Evolutionary conservation across 2,329 filamentous ascomycete genomes (phyloP), one percentile per base, ranked within the genome.

Genomic region (Elsinoe perseae): DNA sequence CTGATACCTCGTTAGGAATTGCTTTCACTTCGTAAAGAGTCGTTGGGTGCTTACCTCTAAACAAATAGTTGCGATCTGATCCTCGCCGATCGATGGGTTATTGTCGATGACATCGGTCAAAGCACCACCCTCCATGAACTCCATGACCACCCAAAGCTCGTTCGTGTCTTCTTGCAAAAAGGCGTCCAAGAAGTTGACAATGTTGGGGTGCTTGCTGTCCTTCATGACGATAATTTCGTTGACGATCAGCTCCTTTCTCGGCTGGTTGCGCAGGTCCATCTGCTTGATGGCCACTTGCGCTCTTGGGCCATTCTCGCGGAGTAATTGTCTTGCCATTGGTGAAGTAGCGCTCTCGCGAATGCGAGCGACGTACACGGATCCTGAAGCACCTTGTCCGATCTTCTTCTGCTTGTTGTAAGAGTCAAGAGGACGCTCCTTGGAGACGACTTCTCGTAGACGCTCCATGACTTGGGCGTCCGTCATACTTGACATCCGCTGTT

Each of bases 181-280:
- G 2, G 92, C 91, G 65, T 98, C 93, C 30, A 98, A 77, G 75
- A 95, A 98, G 74, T 98, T 98, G 73, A 98, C 93, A 76, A 98
- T 98, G 73, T 98, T 98, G 59, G 87, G 85, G 72, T 98, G 93
- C 69, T 91, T 88, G 77, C 89, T 95, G 75, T 98, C 93, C 76
- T 97, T 96, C 93, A 98, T 98, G 59, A 98, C 93, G 76, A 98
- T 95, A 68, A 98, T 98, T 69, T 98, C 93, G 71, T 98, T 98
- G 54, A 98, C 93, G 67, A 98, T 98, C 66, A 98, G 77, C 73
- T 98, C 93, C 78, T 98, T 98, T 58, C 93, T 82, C 48, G 93
- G 93, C 72, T 98, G 93, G 68, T 95, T 93, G 52, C 92, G 89
- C 56, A 98, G 81, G 74, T 98, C 93, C 93, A 98, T 98, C 75